phyloP scores from a whole-genome alignment of 2,329 filamentous ascomycete species.

The Xylaria sp. region DNA sequence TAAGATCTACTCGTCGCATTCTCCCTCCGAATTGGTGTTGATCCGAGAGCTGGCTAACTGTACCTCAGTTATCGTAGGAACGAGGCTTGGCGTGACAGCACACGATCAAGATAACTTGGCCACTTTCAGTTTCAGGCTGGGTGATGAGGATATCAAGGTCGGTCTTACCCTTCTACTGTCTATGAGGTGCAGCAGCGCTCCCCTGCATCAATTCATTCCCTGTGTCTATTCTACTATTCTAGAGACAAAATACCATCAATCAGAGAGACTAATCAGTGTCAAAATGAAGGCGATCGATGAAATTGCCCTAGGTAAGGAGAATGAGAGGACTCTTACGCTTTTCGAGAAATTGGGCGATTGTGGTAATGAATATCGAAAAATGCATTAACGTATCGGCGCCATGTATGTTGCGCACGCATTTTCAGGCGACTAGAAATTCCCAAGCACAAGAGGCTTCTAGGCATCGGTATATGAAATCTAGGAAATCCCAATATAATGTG shows the following conservation, averaged over 20 bases:
- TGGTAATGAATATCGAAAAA: slow-evolving; percentile 49
- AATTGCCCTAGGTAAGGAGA: slow-evolving; percentile 37
- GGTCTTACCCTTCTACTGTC: neutral
- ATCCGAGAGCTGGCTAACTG: slow-evolving; percentile 2
- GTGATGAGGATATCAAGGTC: slow-evolving; percentile 41
- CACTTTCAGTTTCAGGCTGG: slow-evolving; percentile 44
- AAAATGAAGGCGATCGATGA: slow-evolving; percentile 39
- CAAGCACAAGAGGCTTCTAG: neutral
- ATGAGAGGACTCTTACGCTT: slow-evolving; percentile 38
- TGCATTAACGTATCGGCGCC: slow-evolving; percentile 33
- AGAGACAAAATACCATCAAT: neutral
- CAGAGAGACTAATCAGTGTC: slow-evolving; percentile 7
- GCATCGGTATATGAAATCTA: neutral
- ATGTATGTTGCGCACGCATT: neutral
- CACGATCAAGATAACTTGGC: slow-evolving; percentile 46
- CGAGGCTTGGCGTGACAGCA: slow-evolving; percentile 46
- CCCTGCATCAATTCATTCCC: neutral
- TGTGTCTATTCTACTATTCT: too few species aligned
- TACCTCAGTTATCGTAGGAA: slow-evolving; percentile 49
- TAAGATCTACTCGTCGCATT: neutral
- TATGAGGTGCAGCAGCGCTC: neutral
- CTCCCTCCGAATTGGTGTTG: too few species aligned
- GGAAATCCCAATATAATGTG: neutral
- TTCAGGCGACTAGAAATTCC: neutral
- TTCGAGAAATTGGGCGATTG: slow-evolving; percentile 48